Evolutionary conservation across 108 stramenopile species (phyloP), one percentile per base, ranked within the genome.

Genomic region (Aurantiochytrium sp.): DNA sequence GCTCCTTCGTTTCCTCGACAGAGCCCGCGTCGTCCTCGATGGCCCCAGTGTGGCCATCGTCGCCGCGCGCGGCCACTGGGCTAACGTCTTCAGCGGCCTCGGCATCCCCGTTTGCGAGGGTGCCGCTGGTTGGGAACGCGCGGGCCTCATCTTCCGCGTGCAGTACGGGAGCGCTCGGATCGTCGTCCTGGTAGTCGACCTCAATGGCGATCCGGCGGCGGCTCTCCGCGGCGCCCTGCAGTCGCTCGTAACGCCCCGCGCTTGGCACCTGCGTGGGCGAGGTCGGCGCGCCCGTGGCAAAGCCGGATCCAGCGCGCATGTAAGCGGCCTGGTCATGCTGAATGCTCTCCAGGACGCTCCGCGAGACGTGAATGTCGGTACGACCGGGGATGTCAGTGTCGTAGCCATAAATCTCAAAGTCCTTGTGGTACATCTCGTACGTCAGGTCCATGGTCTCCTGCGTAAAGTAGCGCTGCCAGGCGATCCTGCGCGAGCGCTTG

Each of bases 401-500:
- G 68, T 94, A 94, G 4, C 87, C 89, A 68, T 93, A 94, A 37
- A 94, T 88, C 42, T 92, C 93, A 68, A 94, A 94, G 55, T 94
- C 93, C 30, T 55, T 87, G 31, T 86, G 87, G 86, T 94, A 94
- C 92, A 94, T 88, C 87, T 94, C 93, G 69, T 92, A 93, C 31
- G 90, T 90, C 54, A 94, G 87, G 48, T 93, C 89, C 89, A 94
- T 73, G 15, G 93, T 93, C 55, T 94, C 93, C 68, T 94, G 93
- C 69, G 92, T 90, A 54, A 87, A 93, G 50, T 91, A 91, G 15
- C 92, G 93, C 68, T 90, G 92, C 93, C 93, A 94, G 8, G 69
- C 69, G 24, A 81, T 21, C 34, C 27, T 8, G 4, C 69, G 69
- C 21, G 41, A 45, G 21, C 69, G 37, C 41, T 45, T 39, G 42